Percentiles rank a stretch among this genome's conserved stretches.
These are phyloP conservation scores for Auxenochlorella pyrenoidosa DNA, from an alignment of 139 green algal species.

Conservation along the genomic window DNA sequence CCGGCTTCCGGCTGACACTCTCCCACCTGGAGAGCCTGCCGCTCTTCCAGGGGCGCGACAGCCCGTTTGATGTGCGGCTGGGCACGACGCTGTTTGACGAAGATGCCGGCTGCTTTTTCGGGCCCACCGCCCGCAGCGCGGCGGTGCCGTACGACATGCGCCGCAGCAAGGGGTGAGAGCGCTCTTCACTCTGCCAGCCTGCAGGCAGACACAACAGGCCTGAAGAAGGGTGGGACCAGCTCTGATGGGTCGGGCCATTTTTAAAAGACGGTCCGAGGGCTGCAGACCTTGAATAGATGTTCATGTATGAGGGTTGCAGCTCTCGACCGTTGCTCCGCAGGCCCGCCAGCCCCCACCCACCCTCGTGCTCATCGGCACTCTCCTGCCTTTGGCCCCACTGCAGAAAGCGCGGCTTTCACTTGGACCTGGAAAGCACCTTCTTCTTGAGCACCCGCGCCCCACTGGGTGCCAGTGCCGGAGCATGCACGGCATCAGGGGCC, in stretches of 20 bases:
- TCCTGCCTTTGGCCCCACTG: too few species aligned
- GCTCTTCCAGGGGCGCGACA: slow-evolving; percentile 51
- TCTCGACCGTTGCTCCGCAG: too few species aligned
- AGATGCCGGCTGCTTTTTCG: slow-evolving; percentile 66
- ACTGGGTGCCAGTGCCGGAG: not conserved
- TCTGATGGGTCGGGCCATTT: too few species aligned
- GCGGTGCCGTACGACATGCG: slow-evolving; percentile 21
- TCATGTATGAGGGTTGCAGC: too few species aligned
- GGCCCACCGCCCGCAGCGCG: slow-evolving; percentile 57
- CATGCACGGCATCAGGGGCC: not conserved
- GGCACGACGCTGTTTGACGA: slow-evolving; percentile 72
- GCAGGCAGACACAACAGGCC: too few species aligned
- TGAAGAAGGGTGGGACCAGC: too few species aligned
- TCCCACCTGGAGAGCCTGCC: slow-evolving; percentile 56
- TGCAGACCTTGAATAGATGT: too few species aligned
- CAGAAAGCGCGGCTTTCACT: slow-evolving; percentile 39
- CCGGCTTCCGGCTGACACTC: slow-evolving; percentile 45
- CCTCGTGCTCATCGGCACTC: too few species aligned
- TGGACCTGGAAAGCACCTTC: slow-evolving; percentile 66
- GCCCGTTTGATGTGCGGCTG: slow-evolving; percentile 67
- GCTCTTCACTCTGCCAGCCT: too few species aligned
- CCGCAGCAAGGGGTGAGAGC: slow-evolving; percentile 25
- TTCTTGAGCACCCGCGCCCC: slow-evolving; percentile 59
- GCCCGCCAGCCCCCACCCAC: too few species aligned
- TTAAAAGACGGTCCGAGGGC: too few species aligned